Evolutionary conservation across 495 filamentous ascomycete genomes (phyloP), one percentile per base, ranked within the genome.

Genomic region (Emericellopsis terricola): DNA sequence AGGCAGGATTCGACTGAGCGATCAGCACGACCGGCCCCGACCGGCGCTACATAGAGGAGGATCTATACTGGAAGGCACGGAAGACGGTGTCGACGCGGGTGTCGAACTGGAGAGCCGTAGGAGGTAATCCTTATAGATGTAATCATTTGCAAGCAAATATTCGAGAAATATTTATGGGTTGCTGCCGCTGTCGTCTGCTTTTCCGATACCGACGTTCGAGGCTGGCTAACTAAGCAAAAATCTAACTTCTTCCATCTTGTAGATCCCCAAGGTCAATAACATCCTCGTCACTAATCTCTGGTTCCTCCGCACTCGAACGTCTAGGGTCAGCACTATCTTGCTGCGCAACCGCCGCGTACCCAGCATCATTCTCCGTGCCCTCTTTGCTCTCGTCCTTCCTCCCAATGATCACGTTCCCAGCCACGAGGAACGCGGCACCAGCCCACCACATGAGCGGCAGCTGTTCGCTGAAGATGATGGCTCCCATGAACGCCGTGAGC

Each of bases 351-450:
- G 35, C 29, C 8, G 14, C 27, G 14, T 16, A 10, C 11, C 17
- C 26, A 16, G 23, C 39, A 13, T 31, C 33, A 13, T 38, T 38
- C 2, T 8, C 15, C 17, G 20, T 29, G 26, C 14, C 32, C 2
- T 30, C 37, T 7, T 47, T 49, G 10, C 53, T 55, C 51, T 76
- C 79, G 31, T 87, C 81, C 41, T 82, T 69, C 45, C 79, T 64
- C 7, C 87, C 83, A 47, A 94, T 83, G 29, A 94, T 72, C 11
- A 94, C 82, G 59, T 85, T 93, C 9, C 87, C 87, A 2, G 69
- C 84, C 0, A 92, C 81, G 37, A 94, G 69, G 57, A 92, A 56
- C 34, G 64, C 68, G 0, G 87, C 87, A 7, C 87, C 87, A 4
- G 81, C 46, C 78, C 81, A 94, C 87, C 87, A 96, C 30, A 89